Evolutionary conservation across 1,284 basidiomycete genomes (phyloP).

Genomic region (Bjerkandera adusta): DNA sequence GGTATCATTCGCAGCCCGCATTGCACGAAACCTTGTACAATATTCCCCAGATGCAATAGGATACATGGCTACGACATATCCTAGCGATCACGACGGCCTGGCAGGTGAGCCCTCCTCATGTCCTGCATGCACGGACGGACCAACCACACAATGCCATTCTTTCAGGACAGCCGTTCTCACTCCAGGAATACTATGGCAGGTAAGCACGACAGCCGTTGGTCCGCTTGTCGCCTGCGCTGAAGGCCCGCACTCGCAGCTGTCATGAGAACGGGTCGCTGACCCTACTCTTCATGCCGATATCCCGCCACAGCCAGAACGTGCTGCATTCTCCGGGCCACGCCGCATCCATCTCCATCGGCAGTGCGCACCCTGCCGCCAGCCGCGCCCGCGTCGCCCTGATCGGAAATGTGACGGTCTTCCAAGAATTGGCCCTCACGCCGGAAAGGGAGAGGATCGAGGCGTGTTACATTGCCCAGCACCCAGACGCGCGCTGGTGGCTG

Average conservation of each 20-base stretch:
- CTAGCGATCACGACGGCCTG: conserved; percentile 38
- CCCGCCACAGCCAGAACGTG: conserved; percentile 58
- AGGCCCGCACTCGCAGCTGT: conserved; percentile 40
- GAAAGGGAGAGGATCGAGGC: conserved; percentile 34
- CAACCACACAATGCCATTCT: neutral
- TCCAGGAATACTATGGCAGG: conserved; percentile 61
- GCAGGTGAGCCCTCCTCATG: conserved; percentile 31
- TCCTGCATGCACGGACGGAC: neutral
- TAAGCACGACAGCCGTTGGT: conserved; percentile 19
- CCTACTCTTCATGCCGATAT: conserved; percentile 63
- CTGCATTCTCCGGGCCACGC: conserved; percentile 38
- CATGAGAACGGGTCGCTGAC: conserved; percentile 58
- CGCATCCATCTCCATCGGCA: conserved; percentile 54
- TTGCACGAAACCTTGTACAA: conserved; percentile 43
- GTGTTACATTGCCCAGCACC: conserved; percentile 48
- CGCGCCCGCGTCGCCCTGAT: conserved; percentile 54
- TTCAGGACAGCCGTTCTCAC: conserved; percentile 53
- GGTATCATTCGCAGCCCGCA: conserved; percentile 30
- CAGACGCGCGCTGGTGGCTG: conserved; percentile 49
- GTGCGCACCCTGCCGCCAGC: conserved; percentile 40
- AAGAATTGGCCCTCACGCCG: conserved; percentile 30
- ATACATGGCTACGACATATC: conserved; percentile 51
- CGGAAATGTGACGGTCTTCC: conserved; percentile 47
- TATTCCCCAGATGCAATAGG: conserved; percentile 36
- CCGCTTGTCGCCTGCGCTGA: neutral